A percentile compares a stretch with the other conserved stretches of the same genome.
Evolutionary conservation across 345 rosid species (phyloP).

Genomic region (Ceriops tagal): DNA sequence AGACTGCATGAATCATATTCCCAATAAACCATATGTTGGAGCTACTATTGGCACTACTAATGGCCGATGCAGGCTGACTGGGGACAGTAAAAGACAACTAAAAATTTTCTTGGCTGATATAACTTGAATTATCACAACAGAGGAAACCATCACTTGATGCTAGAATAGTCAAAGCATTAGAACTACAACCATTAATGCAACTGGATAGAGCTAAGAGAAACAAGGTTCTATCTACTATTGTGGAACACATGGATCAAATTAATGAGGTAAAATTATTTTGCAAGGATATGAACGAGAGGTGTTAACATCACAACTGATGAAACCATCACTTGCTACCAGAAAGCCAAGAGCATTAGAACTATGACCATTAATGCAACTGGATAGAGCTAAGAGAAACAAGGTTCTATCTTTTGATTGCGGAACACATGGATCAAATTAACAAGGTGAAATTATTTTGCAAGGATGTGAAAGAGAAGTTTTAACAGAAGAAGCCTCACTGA

Average conservation of each 20-base stretch:
- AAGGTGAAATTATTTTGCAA: too few relatives aligned
- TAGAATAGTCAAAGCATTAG: conserved; percentile 1
- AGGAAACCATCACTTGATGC: background rate
- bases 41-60: too few relatives aligned
- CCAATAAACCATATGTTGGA: too few relatives aligned
- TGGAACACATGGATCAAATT: background rate
- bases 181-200: background rate
- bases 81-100: background rate
- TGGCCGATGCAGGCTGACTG: too few relatives aligned
- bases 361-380: background rate
- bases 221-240: background rate
- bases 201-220: background rate
- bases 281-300: too few relatives aligned
- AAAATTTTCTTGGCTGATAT: background rate
- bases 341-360: conserved; percentile 1
- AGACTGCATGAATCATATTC: too few relatives aligned
- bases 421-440: background rate
- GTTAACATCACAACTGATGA: background rate
- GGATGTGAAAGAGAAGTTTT: too few relatives aligned
- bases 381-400: background rate
- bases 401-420: background rate
- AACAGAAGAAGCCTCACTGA: background rate
- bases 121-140: background rate
- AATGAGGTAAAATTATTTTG: background rate
- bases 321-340: background rate